Evolutionary conservation across 257 asterid species (phyloP), one percentile per base, ranked within the genome.

Genomic region (Ilex aquifolium): DNA sequence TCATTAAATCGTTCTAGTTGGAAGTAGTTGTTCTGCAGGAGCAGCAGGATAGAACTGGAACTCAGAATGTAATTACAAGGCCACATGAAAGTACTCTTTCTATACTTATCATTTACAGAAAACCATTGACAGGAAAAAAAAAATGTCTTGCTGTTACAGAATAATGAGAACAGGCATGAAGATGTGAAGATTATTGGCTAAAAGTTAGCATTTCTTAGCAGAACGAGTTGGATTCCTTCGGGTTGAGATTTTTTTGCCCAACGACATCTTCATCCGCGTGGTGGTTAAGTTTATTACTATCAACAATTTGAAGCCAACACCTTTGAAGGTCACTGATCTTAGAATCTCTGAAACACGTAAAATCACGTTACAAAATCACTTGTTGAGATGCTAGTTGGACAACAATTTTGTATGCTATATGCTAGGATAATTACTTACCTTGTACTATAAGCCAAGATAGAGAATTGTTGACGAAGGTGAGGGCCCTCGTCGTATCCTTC

Each of bases 401-500:
- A 46, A 3, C n/a, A 10, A 10, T 10, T 12, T 46, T 7, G 3
- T 3, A 10, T 14, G 13, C 1, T 46, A 46, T 46, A 14, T 10
- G 13, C 10, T 10, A 46, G n/a, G n/a, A 46, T 10, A 46, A 72
- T 44, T 10, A 54, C 17, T 17, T 81, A 82, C 90, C 95, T 83
- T 60, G 78, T 57, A 63, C 66, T 67, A 52, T 31, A 62, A 10
- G 74, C 54, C 44, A 69, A 62, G 64, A 58, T 70, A 60, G 89
- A 62, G 17, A 67, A 56, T 13, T 68, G 76, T 0, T 68, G 85
- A 51, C 73, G 69, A 65, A 82, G 73, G 40, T 87, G 85, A 66
- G 91, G 91, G 31, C 88, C 88, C 55, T 86, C 89, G 36, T 86
- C 95, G 15, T 74, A 76, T 64, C 91, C 95, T 82, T 84, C 91